Evolutionary conservation across 176 grass and related monocot genomes (phyloP).

Genomic region (Carex scoparia): DNA sequence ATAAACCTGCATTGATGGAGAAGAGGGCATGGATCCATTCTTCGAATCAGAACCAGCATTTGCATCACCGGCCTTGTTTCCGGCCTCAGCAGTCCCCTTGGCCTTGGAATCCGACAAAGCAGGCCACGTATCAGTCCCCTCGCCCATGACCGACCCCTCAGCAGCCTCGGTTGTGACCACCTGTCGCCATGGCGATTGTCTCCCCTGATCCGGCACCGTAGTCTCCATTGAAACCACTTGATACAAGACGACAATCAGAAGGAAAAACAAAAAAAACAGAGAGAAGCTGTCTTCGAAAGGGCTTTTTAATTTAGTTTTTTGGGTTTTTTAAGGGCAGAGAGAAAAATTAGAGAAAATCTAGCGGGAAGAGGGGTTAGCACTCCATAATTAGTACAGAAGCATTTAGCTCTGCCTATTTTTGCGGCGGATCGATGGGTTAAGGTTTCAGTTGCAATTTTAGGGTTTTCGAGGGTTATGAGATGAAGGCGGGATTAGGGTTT

Average conservation of each 20-base stretch:
- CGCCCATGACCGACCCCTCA: slow-evolving; percentile 15
- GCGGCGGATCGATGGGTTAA: slow-evolving; percentile 20
- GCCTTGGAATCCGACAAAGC: slow-evolving; percentile 8
- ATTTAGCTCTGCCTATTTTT: slow-evolving; percentile 4
- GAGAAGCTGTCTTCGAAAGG: background rate
- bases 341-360: slow-evolving; percentile 1
- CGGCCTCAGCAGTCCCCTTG: background rate
- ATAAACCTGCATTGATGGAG: slow-evolving; percentile 24
- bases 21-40: slow-evolving; percentile 22
- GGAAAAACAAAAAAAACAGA: background rate
- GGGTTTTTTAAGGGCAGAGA: background rate
- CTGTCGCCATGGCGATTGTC: slow-evolving; percentile 22
- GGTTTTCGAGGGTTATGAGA: slow-evolving; percentile 25
- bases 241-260: background rate
- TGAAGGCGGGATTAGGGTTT: slow-evolving; percentile 30
- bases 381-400: slow-evolving; percentile 25
- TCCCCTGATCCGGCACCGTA: slow-evolving; percentile 20
- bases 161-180: background rate
- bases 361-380: background rate
- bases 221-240: slow-evolving; percentile 14
- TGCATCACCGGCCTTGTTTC: slow-evolving; percentile 1
- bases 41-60: slow-evolving; percentile 14
- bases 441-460: slow-evolving; percentile 22
- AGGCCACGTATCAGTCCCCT: slow-evolving; percentile 22
- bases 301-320: slow-evolving; percentile 3